These are phyloP conservation scores for Debaryomyces castellii DNA, from an alignment of 805 yeast genomes.

Conservation along the genomic window DNA sequence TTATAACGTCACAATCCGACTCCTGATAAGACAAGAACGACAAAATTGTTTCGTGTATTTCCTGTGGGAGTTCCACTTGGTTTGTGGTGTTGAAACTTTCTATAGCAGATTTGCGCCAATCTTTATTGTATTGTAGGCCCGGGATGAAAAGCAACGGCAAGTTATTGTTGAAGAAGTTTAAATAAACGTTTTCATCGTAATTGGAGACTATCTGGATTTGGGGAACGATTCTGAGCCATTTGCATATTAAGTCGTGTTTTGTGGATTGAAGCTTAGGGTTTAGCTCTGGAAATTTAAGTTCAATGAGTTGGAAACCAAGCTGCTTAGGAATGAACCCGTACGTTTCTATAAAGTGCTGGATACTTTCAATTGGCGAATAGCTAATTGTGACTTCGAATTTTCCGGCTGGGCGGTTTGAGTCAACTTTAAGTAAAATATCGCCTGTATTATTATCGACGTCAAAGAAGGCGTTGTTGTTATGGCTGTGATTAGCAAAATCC, in stretches of 20 bases:
- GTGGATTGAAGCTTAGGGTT: background rate
- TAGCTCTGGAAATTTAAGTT: slow-evolving; percentile 3
- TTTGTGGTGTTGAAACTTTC: slow-evolving; percentile 15
- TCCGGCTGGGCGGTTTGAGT: background rate
- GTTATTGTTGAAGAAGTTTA: slow-evolving; percentile 15
- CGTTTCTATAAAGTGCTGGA: slow-evolving; percentile 23
- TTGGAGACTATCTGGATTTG: slow-evolving; percentile 19
- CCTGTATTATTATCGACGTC: slow-evolving; percentile 52
- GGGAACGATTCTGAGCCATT: slow-evolving; percentile 31
- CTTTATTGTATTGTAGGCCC: slow-evolving; percentile 74
- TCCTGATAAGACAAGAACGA: slow-evolving; percentile 23
- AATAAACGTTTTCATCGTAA: slow-evolving; percentile 8
- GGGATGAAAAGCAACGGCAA: slow-evolving; percentile 41
- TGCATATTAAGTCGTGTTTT: slow-evolving; percentile 12
- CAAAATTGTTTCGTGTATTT: slow-evolving; percentile 13
- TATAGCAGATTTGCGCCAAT: slow-evolving; percentile 19
- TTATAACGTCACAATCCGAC: slow-evolving; percentile 22
- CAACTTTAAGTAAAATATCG: slow-evolving; percentile 61
- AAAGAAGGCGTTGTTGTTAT: slow-evolving; percentile 51
- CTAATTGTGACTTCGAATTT: slow-evolving; percentile 23
- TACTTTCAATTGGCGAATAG: slow-evolving; percentile 21
- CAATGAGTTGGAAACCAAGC: slow-evolving; percentile 13
- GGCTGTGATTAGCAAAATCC: slow-evolving; percentile 65
- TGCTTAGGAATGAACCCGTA: slow-evolving; percentile 32
- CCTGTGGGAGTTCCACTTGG: slow-evolving; percentile 23